Conservation (phyloP, 163 green algal species). For the Volvox carteri region DNA sequence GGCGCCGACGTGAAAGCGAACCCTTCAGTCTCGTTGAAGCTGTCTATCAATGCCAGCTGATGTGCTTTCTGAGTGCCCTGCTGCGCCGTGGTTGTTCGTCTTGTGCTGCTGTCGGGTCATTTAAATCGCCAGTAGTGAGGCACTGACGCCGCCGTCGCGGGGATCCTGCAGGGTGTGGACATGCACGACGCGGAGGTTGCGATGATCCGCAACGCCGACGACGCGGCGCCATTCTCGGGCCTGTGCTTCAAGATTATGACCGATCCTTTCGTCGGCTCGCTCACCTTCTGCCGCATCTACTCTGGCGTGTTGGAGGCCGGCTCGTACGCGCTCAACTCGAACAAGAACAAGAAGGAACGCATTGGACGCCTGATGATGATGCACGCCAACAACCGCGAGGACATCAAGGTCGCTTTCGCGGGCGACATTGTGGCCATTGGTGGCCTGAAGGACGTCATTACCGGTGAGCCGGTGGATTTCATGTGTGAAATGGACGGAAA, state of each 20-base stretch:
- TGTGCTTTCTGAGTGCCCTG: not conserved
- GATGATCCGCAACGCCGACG: slow-evolving; percentile 82
- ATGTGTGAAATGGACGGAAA: too few species aligned
- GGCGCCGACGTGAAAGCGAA: too few species aligned
- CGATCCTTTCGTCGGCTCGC: slow-evolving; percentile 95
- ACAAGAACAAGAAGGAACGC: slow-evolving; percentile 98
- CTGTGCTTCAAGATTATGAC: slow-evolving; percentile 99
- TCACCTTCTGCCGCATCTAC: slow-evolving; percentile 99
- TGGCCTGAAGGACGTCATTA: slow-evolving; percentile 94
- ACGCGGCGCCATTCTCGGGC: slow-evolving; percentile 92
- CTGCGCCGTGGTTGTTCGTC: not conserved
- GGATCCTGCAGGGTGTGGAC: slow-evolving; percentile 69
- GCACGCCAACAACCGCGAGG: slow-evolving; percentile 97
- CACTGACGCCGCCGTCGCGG: not conserved
- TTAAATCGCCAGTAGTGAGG: not conserved
- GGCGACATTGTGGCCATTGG: slow-evolving; percentile 97
- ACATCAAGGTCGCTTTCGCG: slow-evolving; percentile 83
- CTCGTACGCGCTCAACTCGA: slow-evolving; percentile 92
- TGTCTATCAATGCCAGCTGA: too few species aligned
- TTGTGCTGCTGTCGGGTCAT: too few species aligned
- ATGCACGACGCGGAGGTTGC: slow-evolving; percentile 84
- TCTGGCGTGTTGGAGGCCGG: slow-evolving; percentile 87
- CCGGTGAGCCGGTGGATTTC: too few species aligned
- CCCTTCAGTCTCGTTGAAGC: too few species aligned
- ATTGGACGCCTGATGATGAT: slow-evolving; percentile 98